A percentile compares a stretch with the other conserved stretches of the same genome.
phyloP scores from a whole-genome alignment of 768 basidiomycete species.

The Amanita pseudoporphyria region DNA sequence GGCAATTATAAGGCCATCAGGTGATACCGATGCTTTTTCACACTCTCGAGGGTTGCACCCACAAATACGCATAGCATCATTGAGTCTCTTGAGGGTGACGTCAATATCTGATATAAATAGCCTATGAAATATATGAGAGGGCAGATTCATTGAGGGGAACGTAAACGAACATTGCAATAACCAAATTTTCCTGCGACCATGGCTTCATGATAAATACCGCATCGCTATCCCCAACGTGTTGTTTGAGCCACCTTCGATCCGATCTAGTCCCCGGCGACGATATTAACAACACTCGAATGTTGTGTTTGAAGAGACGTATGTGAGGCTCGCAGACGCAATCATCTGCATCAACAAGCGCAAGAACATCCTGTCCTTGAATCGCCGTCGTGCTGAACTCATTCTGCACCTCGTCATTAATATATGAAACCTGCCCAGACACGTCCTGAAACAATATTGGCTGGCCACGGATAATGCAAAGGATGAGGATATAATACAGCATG shows the following conservation, averaged over 20 bases:
- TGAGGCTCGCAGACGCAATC: background rate
- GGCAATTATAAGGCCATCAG: too few species aligned
- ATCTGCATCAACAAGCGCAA: slow-evolving; percentile 1
- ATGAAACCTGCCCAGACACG: background rate
- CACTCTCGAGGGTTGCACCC: slow-evolving; percentile 9
- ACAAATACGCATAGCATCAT: background rate
- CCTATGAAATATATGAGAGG: slow-evolving; percentile 5
- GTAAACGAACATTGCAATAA: background rate
- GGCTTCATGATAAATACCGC: background rate
- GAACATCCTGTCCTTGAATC: background rate
- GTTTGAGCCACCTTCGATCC: background rate
- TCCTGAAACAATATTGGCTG: background rate
- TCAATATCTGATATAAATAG: background rate
- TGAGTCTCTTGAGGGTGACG: slow-evolving; percentile 7
- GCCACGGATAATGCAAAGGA: background rate
- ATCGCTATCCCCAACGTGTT: background rate
- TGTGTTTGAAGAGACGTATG: too few species aligned
- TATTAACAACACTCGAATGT: slow-evolving; percentile 1
- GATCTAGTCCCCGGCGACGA: background rate
- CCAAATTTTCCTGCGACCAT: slow-evolving; percentile 1
- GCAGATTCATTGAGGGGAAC: slow-evolving; percentile 4
- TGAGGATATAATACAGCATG: background rate
- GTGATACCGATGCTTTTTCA: slow-evolving; percentile 2
- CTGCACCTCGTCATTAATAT: background rate
- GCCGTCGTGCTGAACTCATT: background rate